These are phyloP conservation scores for Rostrohypoxylon terebratum DNA, from an alignment of 495 filamentous ascomycete genomes.

Conservation along the genomic window DNA sequence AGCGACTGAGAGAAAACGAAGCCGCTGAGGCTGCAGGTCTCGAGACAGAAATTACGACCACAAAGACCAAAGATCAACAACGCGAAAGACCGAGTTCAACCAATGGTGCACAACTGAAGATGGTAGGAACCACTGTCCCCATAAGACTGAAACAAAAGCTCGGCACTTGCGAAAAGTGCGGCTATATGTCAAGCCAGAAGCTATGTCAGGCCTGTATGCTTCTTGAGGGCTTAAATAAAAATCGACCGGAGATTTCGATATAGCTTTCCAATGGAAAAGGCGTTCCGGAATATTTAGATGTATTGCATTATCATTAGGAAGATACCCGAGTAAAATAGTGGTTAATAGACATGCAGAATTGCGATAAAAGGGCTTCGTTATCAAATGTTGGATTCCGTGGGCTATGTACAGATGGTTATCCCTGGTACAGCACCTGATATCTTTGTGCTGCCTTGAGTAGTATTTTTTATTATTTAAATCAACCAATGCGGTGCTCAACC, in stretches of 20 bases:
- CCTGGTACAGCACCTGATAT: slow-evolving; percentile 8
- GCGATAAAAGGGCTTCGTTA: slow-evolving; percentile 22
- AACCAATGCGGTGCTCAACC: slow-evolving; percentile 62
- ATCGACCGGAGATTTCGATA: slow-evolving; percentile 81
- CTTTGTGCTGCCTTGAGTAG: slow-evolving; percentile 6
- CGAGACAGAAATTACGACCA: slow-evolving; percentile 77
- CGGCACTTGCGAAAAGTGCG: slow-evolving; percentile 86
- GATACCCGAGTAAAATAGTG: slow-evolving; percentile 41
- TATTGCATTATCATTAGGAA: slow-evolving; percentile 26
- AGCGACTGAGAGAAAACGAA: slow-evolving; percentile 76
- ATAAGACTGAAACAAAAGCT: slow-evolving; percentile 71
- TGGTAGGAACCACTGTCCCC: slow-evolving; percentile 36
- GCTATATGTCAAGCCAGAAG: slow-evolving; percentile 95
- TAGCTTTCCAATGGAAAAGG: slow-evolving; percentile 41
- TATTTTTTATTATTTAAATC: slow-evolving; percentile 47
- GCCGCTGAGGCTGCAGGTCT: slow-evolving; percentile 62
- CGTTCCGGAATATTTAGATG: slow-evolving; percentile 24
- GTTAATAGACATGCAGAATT: slow-evolving; percentile 5
- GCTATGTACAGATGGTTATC: slow-evolving; percentile 34
- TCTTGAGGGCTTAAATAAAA: slow-evolving; percentile 92
- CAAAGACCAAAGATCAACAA: slow-evolving; percentile 42
- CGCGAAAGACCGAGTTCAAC: slow-evolving; percentile 26
- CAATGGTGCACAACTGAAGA: slow-evolving; percentile 40
- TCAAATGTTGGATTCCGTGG: slow-evolving; percentile 39
- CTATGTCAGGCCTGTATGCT: slow-evolving; percentile 94